Percentiles rank a stretch among this genome's conserved stretches.
These are phyloP conservation scores for Xerocomus brunneocitrinus DNA, from an alignment of 768 basidiomycete species.

Conservation along the genomic window DNA sequence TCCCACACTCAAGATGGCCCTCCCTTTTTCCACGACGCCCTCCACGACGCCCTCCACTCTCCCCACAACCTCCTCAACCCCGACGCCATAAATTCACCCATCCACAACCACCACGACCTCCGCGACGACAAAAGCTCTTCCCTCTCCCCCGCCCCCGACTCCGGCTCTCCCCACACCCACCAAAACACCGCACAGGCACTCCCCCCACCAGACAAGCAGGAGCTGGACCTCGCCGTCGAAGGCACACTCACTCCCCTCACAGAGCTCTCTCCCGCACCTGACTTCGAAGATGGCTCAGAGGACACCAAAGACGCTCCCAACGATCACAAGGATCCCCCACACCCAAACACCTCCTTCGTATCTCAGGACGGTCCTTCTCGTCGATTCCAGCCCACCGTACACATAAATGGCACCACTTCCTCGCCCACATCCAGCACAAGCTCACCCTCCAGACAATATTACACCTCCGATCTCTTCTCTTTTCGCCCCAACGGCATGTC, in stretches of 20 bases:
- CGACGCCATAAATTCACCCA: slow-evolving; percentile 7
- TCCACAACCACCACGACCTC: slow-evolving; percentile 13
- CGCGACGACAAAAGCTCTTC: slow-evolving; percentile 49
- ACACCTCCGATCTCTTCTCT: slow-evolving; percentile 18
- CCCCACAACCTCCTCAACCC: slow-evolving; percentile 14
- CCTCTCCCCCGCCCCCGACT: slow-evolving; percentile 52
- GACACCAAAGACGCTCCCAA: slow-evolving; percentile 34
- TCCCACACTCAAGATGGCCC: slow-evolving; percentile 20
- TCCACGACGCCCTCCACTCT: slow-evolving; percentile 18
- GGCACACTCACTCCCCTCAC: slow-evolving; percentile 65
- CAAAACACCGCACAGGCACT: slow-evolving; percentile 19
- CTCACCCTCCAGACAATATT: slow-evolving; percentile 22
- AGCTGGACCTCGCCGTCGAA: slow-evolving; percentile 37
- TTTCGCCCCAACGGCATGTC: slow-evolving; percentile 20
- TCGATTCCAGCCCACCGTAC: slow-evolving; percentile 12
- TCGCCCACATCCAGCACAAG: slow-evolving; percentile 12
- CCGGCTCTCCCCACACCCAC: slow-evolving; percentile 34
- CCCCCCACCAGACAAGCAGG: slow-evolving; percentile 25
- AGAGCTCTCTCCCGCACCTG: slow-evolving; percentile 67
- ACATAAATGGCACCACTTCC: slow-evolving; percentile 23
- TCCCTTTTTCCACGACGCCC: slow-evolving; percentile 27
- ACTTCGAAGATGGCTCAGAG: slow-evolving; percentile 41
- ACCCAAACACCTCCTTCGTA: slow-evolving; percentile 13
- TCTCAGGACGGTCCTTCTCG: slow-evolving; percentile 14
- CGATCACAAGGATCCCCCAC: slow-evolving; percentile 21